Percentiles rank a stretch among this genome's conserved stretches.
Conservation (phyloP, 1,139 yeast genomes). For the Suhomyces wounanorum region DNA sequence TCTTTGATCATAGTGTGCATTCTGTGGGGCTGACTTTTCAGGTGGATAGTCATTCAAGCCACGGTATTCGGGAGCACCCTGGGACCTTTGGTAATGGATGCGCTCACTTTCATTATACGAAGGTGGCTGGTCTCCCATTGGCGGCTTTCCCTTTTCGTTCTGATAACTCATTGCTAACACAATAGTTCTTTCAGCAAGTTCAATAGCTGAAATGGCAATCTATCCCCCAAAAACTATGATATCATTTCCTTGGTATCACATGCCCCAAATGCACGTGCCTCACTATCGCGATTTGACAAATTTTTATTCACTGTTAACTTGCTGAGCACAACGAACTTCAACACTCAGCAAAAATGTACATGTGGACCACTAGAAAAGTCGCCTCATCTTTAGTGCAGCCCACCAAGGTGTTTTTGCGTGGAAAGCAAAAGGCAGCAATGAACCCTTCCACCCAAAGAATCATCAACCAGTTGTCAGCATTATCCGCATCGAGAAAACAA, state of each 20-base stretch:
- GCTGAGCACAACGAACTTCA: neutral
- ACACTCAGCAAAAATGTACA: neutral
- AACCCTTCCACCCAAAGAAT: constrained; percentile 65
- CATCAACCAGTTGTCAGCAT: constrained; percentile 76
- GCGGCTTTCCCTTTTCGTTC: neutral
- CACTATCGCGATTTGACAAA: constrained; percentile 7
- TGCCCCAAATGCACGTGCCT: neutral
- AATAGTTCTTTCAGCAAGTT: too few species aligned
- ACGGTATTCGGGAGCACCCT: neutral
- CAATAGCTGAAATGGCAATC: neutral
- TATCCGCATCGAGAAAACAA: constrained; percentile 84
- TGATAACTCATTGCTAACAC: neutral
- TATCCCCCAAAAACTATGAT: neutral
- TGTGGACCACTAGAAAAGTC: constrained; percentile 6
- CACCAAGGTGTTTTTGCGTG: constrained; percentile 34
- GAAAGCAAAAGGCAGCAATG: constrained; percentile 37
- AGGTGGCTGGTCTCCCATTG: constrained; percentile 15
- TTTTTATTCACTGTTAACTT: constrained; percentile 1
- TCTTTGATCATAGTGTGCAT: neutral
- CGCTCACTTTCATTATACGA: constrained; percentile 13
- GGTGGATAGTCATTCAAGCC: neutral
- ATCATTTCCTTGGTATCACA: neutral
- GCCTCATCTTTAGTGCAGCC: constrained; percentile 2
- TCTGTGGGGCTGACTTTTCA: neutral
- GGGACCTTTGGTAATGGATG: neutral